These are phyloP conservation scores for Phytomonas serpens DNA, from an alignment of 208 protist genomes.

Conservation along the genomic window DNA sequence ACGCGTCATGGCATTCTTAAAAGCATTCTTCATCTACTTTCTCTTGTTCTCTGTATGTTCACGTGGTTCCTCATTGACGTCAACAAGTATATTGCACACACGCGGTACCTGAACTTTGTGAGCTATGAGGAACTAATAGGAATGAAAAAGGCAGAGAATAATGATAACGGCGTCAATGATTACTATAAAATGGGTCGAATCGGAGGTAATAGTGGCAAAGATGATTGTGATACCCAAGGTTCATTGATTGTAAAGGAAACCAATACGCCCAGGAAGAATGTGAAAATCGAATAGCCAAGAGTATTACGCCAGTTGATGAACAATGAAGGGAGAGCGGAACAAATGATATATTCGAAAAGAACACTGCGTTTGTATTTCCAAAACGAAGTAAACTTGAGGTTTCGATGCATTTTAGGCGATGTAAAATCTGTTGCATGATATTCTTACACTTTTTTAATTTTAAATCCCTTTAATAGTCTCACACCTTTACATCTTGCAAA, in stretches of 20 bases:
- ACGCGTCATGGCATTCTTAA: not conserved
- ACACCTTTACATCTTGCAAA: not conserved
- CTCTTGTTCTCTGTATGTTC: not conserved
- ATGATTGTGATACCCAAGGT: not conserved
- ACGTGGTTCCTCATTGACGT: not conserved
- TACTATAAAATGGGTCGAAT: not conserved
- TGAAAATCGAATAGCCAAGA: not conserved
- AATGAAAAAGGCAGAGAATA: not conserved
- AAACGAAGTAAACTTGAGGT: not conserved
- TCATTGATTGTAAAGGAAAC: not conserved
- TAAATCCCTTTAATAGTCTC: not conserved
- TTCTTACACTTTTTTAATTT: not conserved
- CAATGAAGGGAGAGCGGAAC: not conserved
- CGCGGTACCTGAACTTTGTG: not conserved
- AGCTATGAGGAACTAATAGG: not conserved
- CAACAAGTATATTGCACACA: not conserved
- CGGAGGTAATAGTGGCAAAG: not conserved
- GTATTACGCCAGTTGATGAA: not conserved
- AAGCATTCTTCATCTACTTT: not conserved
- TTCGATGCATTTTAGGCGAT: not conserved
- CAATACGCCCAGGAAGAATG: not conserved
- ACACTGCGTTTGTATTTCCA: conserved; percentile 1
- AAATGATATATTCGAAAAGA: not conserved
- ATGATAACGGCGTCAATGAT: not conserved
- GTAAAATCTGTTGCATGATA: not conserved